Conservation (phyloP, 2,329 filamentous ascomycete species). For the Pseudogymnoascus destructans region DNA sequence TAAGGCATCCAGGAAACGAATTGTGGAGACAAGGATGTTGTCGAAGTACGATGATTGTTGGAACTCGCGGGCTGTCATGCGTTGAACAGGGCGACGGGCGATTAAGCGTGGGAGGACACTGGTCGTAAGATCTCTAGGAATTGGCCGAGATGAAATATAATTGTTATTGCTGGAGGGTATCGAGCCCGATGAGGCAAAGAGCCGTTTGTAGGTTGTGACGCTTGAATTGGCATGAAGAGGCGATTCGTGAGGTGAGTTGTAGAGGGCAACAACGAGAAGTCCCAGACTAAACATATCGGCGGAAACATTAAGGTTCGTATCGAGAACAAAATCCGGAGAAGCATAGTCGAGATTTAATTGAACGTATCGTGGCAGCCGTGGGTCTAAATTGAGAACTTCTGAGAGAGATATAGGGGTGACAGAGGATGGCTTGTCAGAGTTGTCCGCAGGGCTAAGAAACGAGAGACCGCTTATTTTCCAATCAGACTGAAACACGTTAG, state of each 20-base stretch:
- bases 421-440: constrained; percentile 59
- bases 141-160: constrained; percentile 64
- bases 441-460: constrained; percentile 72
- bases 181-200: constrained; percentile 66
- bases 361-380: constrained; percentile 65
- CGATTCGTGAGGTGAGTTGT: constrained; percentile 86
- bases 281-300: constrained; percentile 93
- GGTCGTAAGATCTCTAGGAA: constrained; percentile 65
- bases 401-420: constrained; percentile 69
- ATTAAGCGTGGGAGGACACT: constrained; percentile 76
- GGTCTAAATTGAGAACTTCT: constrained; percentile 74
- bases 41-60: constrained; percentile 95
- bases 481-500: constrained; percentile 53
- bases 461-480: constrained; percentile 97
- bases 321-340: constrained; percentile 87
- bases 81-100: constrained; percentile 72
- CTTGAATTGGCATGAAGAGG: constrained; percentile 75
- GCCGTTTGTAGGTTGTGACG: constrained; percentile 68
- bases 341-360: constrained; percentile 89
- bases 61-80: constrained; percentile 79
- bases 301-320: constrained; percentile 70
- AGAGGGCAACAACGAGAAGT: constrained; percentile 74
- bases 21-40: constrained; percentile 90
- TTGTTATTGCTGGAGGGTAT: constrained; percentile 71
- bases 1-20: constrained; percentile 83